Conservation (phyloP, 306 rosid genomes). For the Dryas drummondii region DNA sequence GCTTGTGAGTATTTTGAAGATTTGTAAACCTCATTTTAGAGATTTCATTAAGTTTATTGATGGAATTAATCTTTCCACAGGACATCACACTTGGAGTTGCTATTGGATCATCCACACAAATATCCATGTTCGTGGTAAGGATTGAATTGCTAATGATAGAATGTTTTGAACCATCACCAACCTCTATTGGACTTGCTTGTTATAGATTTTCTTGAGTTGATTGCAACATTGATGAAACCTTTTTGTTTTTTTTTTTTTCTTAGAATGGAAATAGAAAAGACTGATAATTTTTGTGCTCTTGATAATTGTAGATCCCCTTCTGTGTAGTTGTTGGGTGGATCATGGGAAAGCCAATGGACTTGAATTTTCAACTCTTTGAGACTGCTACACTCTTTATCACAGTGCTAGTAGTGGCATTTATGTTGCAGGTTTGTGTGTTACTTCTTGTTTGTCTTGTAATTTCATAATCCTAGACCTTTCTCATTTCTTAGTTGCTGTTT, state of each 20-base stretch:
- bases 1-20: conserved; percentile 70
- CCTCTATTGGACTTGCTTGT: neutral
- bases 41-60: conserved; percentile 28
- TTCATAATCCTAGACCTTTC: no score
- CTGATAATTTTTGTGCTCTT: conserved; percentile 18
- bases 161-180: neutral
- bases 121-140: conserved; percentile 93
- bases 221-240: neutral
- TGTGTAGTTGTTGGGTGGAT: conserved; percentile 94
- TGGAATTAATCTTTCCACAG: conserved; percentile 41
- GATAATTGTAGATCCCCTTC: conserved; percentile 64
- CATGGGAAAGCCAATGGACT: conserved; percentile 89
- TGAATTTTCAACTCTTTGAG: conserved; percentile 92
- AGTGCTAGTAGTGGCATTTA: conserved; percentile 87
- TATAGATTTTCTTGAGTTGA: neutral
- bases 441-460: neutral
- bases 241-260: neutral
- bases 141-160: conserved; percentile 16
- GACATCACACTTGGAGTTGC: conserved; percentile 94
- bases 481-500: neutral
- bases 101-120: conserved; percentile 89
- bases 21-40: neutral
- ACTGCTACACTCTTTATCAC: conserved; percentile 90
- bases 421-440: conserved; percentile 74
- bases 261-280: neutral